A percentile compares a stretch with the other conserved stretches of the same genome.
Evolutionary conservation across 2,329 filamentous ascomycete species (phyloP).

Genomic region (Fusarium torulosum): DNA sequence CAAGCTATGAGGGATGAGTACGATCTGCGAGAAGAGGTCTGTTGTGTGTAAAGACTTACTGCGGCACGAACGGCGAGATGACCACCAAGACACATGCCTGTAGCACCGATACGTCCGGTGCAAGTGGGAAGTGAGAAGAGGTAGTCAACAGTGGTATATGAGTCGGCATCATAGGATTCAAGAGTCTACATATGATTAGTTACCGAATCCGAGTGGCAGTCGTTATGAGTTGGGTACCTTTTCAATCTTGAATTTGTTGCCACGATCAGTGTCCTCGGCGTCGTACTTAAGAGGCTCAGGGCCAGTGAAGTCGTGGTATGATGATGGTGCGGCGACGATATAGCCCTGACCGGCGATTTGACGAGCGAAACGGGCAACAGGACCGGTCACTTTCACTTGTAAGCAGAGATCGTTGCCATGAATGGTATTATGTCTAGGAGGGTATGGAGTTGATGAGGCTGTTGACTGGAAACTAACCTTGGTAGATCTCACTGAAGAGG

Average conservation of each 20-base stretch:
- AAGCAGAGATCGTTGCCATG: neutral
- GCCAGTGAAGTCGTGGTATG: slow-evolving; percentile 92
- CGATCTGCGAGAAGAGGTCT: neutral
- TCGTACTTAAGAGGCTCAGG: slow-evolving; percentile 89
- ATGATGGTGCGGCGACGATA: slow-evolving; percentile 90
- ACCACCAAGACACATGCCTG: slow-evolving; percentile 93
- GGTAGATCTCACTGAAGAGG: slow-evolving; percentile 94
- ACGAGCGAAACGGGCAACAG: slow-evolving; percentile 87
- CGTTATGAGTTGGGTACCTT: slow-evolving; percentile 66
- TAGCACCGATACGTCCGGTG: slow-evolving; percentile 82
- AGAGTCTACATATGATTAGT: slow-evolving; percentile 69
- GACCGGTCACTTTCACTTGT: slow-evolving; percentile 78
- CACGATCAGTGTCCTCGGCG: slow-evolving; percentile 85
- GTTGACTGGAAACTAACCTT: slow-evolving; percentile 72
- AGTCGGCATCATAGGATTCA: slow-evolving; percentile 87
- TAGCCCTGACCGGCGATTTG: slow-evolving; percentile 95
- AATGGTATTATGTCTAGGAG: neutral
- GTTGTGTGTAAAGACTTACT: slow-evolving; percentile 53
- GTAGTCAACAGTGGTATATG: slow-evolving; percentile 74
- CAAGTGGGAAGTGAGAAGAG: slow-evolving; percentile 81
- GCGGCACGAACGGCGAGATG: slow-evolving; percentile 77
- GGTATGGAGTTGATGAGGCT: slow-evolving; percentile 9
- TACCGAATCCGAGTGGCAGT: neutral
- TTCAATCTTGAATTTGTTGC: slow-evolving; percentile 86
- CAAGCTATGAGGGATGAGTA: slow-evolving; percentile 63